phyloP scores from a whole-genome alignment of 164 flowering plant genomes.

The Sedum album region DNA sequence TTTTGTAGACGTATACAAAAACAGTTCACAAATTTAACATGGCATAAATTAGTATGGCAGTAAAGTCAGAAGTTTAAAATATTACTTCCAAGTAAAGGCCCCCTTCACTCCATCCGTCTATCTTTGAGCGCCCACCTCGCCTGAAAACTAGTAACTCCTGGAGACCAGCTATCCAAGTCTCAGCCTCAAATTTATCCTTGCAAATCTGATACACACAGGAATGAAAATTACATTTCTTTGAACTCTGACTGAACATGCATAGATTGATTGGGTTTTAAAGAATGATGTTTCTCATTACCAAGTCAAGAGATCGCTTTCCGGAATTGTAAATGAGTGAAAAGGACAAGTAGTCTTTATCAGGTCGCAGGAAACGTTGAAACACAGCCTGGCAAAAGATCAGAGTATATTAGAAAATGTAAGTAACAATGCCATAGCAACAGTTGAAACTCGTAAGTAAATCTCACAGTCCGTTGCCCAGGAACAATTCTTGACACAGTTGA shows the following conservation, averaged over 20 bases:
- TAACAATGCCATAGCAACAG: not conserved
- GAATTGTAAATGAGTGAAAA: slow-evolving; percentile 86
- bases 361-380: slow-evolving; percentile 72
- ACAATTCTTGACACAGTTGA: slow-evolving; percentile 77
- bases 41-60: not conserved
- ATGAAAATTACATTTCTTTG: not conserved
- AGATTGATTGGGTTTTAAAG: not conserved
- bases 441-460: slow-evolving; percentile 15
- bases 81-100: slow-evolving; percentile 69
- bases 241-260: slow-evolving; percentile 10
- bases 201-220: slow-evolving; percentile 50
- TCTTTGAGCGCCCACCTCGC: slow-evolving; percentile 86
- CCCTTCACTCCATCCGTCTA: slow-evolving; percentile 94
- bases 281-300: slow-evolving; percentile 41
- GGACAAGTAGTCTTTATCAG: slow-evolving; percentile 92
- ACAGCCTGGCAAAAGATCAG: slow-evolving; percentile 48
- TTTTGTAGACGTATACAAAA: not conserved
- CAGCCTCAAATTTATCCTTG: slow-evolving; percentile 95
- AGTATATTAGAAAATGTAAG: not conserved
- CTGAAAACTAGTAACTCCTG: slow-evolving; percentile 66
- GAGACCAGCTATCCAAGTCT: slow-evolving; percentile 92
- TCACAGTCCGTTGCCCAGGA: slow-evolving; percentile 98
- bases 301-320: slow-evolving; percentile 89
- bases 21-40: not conserved
- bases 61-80: slow-evolving; percentile 7